These are phyloP conservation scores for Fusarium sp. DNA, from an alignment of 2,329 filamentous ascomycete species.

Conservation along the genomic window DNA sequence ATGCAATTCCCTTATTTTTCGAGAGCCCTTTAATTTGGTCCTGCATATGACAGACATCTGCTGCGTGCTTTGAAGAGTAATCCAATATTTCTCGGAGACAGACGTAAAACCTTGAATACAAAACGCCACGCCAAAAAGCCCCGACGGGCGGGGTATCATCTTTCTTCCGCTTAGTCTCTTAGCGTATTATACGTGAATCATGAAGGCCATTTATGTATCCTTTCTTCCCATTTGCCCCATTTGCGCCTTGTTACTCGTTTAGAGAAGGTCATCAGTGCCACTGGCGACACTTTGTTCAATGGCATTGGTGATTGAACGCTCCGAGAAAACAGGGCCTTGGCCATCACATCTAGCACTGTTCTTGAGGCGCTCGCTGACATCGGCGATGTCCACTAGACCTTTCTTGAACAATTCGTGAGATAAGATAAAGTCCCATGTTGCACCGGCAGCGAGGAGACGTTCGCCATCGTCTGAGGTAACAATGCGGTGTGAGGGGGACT, in stretches of 20 bases:
- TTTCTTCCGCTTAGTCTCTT: conserved; percentile 35
- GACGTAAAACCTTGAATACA: conserved; percentile 38
- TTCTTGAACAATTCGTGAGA: conserved; percentile 80
- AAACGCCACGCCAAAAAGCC: conserved; percentile 47
- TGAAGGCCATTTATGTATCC: conserved; percentile 29
- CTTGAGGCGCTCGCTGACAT: conserved; percentile 84
- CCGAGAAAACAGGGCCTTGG: conserved; percentile 88
- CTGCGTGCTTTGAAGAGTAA: conserved; percentile 1
- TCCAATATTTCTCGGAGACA: conserved; percentile 8
- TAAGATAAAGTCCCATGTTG: conserved; percentile 92
- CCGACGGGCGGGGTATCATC: conserved; percentile 47
- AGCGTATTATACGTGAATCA: conserved; percentile 45
- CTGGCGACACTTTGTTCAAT: conserved; percentile 83
- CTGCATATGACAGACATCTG: background rate
- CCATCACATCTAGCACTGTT: conserved; percentile 83
- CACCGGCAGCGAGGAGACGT: conserved; percentile 77
- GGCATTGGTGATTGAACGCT: conserved; percentile 76
- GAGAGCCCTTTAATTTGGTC: conserved; percentile 12
- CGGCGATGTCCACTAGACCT: conserved; percentile 83
- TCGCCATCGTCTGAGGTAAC: conserved; percentile 75
- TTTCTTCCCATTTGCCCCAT: conserved; percentile 16
- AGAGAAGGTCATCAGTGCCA: conserved; percentile 80
- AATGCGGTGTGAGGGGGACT: conserved; percentile 76
- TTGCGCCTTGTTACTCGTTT: conserved; percentile 23
- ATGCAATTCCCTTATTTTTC: background rate